phyloP scores from a whole-genome alignment of 1,284 basidiomycete genomes.

The Ustilago nuda region DNA sequence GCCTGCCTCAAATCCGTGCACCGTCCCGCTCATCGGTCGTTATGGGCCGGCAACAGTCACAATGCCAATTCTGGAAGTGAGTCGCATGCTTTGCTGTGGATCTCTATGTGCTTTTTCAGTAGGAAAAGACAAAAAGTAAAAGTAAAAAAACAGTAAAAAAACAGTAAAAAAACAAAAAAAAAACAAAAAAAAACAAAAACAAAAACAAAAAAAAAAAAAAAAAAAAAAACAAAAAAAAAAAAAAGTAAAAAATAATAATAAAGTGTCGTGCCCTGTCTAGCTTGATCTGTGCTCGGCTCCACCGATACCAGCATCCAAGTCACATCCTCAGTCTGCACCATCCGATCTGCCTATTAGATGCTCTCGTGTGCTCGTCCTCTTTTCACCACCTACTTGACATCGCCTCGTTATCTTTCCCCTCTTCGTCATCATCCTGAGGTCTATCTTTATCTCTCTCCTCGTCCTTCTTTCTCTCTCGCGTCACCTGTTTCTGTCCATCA shows the following conservation, averaged over 20 bases:
- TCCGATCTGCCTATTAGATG: slow-evolving; percentile 6
- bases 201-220: too few relatives aligned
- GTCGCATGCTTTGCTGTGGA: slow-evolving; percentile 3
- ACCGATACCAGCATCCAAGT: slow-evolving; percentile 1
- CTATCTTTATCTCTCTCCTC: not conserved
- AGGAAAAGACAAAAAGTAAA: not conserved
- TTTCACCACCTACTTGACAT: not conserved
- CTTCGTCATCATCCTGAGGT: not conserved
- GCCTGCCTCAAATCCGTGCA: slow-evolving; percentile 13
- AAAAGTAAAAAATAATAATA: too few relatives aligned
- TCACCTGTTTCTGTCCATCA: slow-evolving; percentile 8
- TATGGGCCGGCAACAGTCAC: not conserved
- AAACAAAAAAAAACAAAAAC: too few relatives aligned
- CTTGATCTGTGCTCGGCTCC: slow-evolving; percentile 19
- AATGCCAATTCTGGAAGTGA: not conserved
- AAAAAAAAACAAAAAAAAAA: too few relatives aligned
- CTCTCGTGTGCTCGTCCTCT: not conserved
- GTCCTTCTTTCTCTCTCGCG: not conserved
- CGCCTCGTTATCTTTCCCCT: slow-evolving; percentile 1
- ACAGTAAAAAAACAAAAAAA: too few relatives aligned
- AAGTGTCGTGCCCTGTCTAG: slow-evolving; percentile 3
- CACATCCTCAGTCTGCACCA: slow-evolving; percentile 12
- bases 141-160: too few relatives aligned
- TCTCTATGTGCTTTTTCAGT: slow-evolving; percentile 11
- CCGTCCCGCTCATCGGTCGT: slow-evolving; percentile 3